Evolutionary conservation across 495 filamentous ascomycete genomes (phyloP).

Genomic region (Penicillium steckii): DNA sequence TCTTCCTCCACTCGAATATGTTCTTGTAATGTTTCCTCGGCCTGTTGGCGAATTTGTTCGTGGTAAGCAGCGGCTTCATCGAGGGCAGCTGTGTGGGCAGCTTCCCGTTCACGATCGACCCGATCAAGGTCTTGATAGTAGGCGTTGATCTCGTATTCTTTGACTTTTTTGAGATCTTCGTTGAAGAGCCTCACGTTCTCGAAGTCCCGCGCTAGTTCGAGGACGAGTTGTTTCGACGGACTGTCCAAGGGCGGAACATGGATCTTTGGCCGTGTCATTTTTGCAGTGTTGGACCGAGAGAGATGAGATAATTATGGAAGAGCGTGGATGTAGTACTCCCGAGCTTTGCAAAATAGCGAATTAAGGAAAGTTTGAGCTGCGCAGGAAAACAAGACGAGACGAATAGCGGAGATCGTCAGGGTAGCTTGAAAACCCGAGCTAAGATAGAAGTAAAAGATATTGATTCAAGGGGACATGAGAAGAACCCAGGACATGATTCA

Average conservation of each 20-base stretch:
- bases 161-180: slow-evolving; percentile 40
- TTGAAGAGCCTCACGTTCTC: slow-evolving; percentile 39
- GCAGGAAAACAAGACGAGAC: background rate
- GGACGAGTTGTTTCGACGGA: slow-evolving; percentile 49
- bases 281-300: background rate
- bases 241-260: slow-evolving; percentile 38
- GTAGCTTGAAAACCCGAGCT: background rate
- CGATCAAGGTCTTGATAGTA: slow-evolving; percentile 48
- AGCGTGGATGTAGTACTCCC: too few species aligned
- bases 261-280: slow-evolving; percentile 26
- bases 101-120: slow-evolving; percentile 41
- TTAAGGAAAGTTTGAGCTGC: background rate
- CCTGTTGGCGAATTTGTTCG: slow-evolving; percentile 60
- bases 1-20: slow-evolving; percentile 39
- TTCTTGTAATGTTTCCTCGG: slow-evolving; percentile 41
- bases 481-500: background rate
- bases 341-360: too few species aligned
- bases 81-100: slow-evolving; percentile 58
- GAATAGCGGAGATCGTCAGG: background rate
- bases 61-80: slow-evolving; percentile 61
- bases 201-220: slow-evolving; percentile 43
- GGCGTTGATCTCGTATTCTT: slow-evolving; percentile 42
- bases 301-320: background rate
- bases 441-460: background rate
- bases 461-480: background rate